A percentile compares a stretch with the other conserved stretches of the same genome.
Conservation (phyloP, 345 rosid genomes). For the Eucalyptus dawsonii region DNA sequence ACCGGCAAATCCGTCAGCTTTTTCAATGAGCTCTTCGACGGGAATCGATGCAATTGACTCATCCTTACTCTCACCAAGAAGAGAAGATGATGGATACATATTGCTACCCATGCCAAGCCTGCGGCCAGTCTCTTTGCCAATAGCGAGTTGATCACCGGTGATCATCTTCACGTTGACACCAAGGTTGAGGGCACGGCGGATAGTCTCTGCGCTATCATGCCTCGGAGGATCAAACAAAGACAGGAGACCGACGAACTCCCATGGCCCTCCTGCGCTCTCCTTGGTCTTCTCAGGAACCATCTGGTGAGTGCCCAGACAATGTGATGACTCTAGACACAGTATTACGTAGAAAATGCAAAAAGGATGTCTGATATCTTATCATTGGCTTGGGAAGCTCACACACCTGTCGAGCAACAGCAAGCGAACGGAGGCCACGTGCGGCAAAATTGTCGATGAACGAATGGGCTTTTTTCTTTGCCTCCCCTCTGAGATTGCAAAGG, state of each 20-base stretch:
- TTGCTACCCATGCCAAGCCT: slow-evolving; percentile 27
- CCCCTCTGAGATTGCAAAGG: slow-evolving; percentile 18
- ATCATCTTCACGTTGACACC: slow-evolving; percentile 35
- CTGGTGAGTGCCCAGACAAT: background rate
- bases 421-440: slow-evolving; percentile 34
- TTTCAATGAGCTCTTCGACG: slow-evolving; percentile 16
- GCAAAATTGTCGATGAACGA: slow-evolving; percentile 20
- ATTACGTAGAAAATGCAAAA: background rate
- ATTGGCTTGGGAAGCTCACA: background rate
- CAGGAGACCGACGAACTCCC: slow-evolving; percentile 39
- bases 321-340: background rate
- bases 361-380: background rate
- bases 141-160: slow-evolving; percentile 23
- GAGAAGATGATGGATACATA: slow-evolving; percentile 26
- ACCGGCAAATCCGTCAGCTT: slow-evolving; percentile 27
- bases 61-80: slow-evolving; percentile 14
- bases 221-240: slow-evolving; percentile 40
- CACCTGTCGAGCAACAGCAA: slow-evolving; percentile 31
- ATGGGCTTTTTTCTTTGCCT: slow-evolving; percentile 11
- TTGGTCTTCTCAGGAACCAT: slow-evolving; percentile 25
- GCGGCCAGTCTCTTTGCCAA: slow-evolving; percentile 26
- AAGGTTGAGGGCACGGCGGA: slow-evolving; percentile 22
- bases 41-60: slow-evolving; percentile 8
- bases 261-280: slow-evolving; percentile 24
- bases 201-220: slow-evolving; percentile 26